Base-by-base conservation (phyloP, 805 yeast genomes). In the Cyberlindnera sargentensis region DNA sequence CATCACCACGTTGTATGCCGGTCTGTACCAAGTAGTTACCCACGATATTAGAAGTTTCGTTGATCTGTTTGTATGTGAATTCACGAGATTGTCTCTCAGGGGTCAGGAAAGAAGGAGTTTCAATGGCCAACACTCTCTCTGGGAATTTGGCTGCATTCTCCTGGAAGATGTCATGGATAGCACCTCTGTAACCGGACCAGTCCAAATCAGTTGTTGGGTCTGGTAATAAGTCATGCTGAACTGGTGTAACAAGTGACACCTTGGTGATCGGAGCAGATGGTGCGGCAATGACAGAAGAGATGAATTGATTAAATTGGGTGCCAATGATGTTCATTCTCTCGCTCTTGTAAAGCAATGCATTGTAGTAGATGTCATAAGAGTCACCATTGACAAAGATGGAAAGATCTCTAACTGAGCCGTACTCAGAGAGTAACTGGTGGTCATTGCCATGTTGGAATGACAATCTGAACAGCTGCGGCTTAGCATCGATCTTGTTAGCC, bases 141-240 rank as follows among this genome's bases (percentile, higher is more conserved):
- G 99, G 99, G 61, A 77, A 80, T 53, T 73, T 74, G 37, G 72
- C 79, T 10, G 99, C 96, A 60, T 93, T 95, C 45, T 73, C 79
- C 64, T 84, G 82, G 65, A 93, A 93, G 36, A 93, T 90, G 57
- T 93, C 99, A 59, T 93, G 99, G 55, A 93, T 95, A 11, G 98
- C 90, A 37, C 99, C 99, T 52, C 95, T 75, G 65, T 78, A 93
- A 28, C 84, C 84, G 35, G 81, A 71, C 97, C 97, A 93, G 65
- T 89, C 95, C 50, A 93, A 72, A 55, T 89, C 84, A 8, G 68
- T 62, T 7, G 88, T 85, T 36, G 99, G 98, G 61, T 90, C 90
- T 6, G 99, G 99, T 44, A 95, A 70, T 2, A 71, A 65, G 1
- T 62, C 49, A 37, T 55, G 58, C 55, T 89, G 95, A 2, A 80